Evolutionary conservation across 2,329 filamentous ascomycete species (phyloP).

Genomic region (Pseudogymnoascus sp.): DNA sequence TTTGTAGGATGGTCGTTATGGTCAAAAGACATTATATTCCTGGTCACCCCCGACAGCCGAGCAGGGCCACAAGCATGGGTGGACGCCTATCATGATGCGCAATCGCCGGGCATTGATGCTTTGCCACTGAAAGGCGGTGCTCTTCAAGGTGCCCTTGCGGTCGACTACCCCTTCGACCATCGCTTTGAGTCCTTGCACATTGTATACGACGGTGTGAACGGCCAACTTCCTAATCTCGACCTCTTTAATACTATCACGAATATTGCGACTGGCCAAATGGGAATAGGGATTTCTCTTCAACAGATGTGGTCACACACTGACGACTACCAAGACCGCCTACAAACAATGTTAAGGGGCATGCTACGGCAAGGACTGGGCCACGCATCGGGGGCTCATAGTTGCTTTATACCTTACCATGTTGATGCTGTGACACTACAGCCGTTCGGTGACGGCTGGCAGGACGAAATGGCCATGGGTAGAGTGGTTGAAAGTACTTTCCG

Average conservation of each 20-base stretch:
- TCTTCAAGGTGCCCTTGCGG: slow-evolving; percentile 83
- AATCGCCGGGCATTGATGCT: slow-evolving; percentile 62
- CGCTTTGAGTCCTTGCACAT: slow-evolving; percentile 85
- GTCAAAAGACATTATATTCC: slow-evolving; percentile 96
- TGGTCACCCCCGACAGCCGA: slow-evolving; percentile 81
- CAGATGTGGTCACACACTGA: slow-evolving; percentile 74
- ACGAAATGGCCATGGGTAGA: slow-evolving; percentile 91
- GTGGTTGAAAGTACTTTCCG: slow-evolving; percentile 85
- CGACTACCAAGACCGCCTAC: slow-evolving; percentile 71
- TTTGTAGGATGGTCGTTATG: slow-evolving; percentile 79
- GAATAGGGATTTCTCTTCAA: slow-evolving; percentile 75
- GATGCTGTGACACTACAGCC: slow-evolving; percentile 92
- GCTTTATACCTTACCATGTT: slow-evolving; percentile 96
- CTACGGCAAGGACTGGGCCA: slow-evolving; percentile 83
- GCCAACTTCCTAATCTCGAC: slow-evolving; percentile 90
- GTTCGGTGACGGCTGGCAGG: slow-evolving; percentile 87
- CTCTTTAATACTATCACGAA: slow-evolving; percentile 88
- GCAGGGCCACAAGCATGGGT: slow-evolving; percentile 95
- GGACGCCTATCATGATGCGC: slow-evolving; percentile 91
- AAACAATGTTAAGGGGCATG: slow-evolving; percentile 89
- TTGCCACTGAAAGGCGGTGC: slow-evolving; percentile 87
- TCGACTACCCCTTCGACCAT: slow-evolving; percentile 82
- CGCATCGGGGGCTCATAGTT: slow-evolving; percentile 83
- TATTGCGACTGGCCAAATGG: slow-evolving; percentile 88
- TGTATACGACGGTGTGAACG: slow-evolving; percentile 91